These are phyloP conservation scores for apple (Malus domestica) DNA, from an alignment of 306 rosid genomes.

Conservation along the genomic window ASM211411v1 NC_041805.1:25636001-25636500, in stretches of 20 bases:
- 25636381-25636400: conserved; percentile 12
- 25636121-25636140: conserved; percentile 33
- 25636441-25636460: conserved; percentile 17
- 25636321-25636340: not conserved
- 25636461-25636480: conserved; percentile 30
- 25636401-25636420: conserved; percentile 19
- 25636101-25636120: conserved; percentile 42
- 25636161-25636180: conserved; percentile 40
- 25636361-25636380: conserved; percentile 17
- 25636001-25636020: conserved; percentile 91
- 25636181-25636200: conserved; percentile 33
- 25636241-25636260: conserved; percentile 26
- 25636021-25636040: conserved; percentile 89
- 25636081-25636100: conserved; percentile 89
- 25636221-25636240: conserved; percentile 20
- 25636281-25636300: conserved; percentile 20
- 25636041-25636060: conserved; percentile 65
- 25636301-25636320: conserved; percentile 21
- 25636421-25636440: conserved; percentile 28
- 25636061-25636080: conserved; percentile 78
- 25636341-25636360: not conserved
- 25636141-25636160: conserved; percentile 38
- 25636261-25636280: conserved; percentile 13
- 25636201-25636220: conserved; percentile 22
- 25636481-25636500: conserved; percentile 27